A percentile compares a stretch with the other conserved stretches of the same genome.
These are phyloP conservation scores for Stephanocyclus meneghinianus DNA, from an alignment of 352 stramenopile genomes.

Conservation along the genomic window DNA sequence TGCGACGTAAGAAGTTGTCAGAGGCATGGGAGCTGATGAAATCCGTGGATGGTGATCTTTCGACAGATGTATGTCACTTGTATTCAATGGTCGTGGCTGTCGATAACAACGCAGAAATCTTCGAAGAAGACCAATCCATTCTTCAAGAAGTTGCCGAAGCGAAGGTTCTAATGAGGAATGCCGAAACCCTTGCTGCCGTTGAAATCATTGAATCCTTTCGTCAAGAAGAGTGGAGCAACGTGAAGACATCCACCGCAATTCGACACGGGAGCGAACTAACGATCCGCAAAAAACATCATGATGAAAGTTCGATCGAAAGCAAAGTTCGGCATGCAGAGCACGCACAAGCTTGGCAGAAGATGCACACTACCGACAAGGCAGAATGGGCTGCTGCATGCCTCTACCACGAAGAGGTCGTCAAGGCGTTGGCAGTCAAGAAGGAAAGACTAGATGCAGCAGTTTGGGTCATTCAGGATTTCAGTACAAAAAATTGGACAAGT, in stretches of 20 bases:
- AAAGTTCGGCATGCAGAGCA: constrained; percentile 36
- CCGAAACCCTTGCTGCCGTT: constrained; percentile 37
- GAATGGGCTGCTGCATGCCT: constrained; percentile 30
- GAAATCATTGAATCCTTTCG: constrained; percentile 37
- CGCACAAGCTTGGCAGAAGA: constrained; percentile 35
- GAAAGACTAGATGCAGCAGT: constrained; percentile 14
- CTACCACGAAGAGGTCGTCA: constrained; percentile 28
- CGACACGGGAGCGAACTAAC: constrained; percentile 23
- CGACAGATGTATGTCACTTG: constrained; percentile 36
- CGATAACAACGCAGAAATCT: constrained; percentile 20
- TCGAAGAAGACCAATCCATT: constrained; percentile 13
- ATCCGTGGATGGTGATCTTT: constrained; percentile 30
- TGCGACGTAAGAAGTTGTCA: constrained; percentile 38
- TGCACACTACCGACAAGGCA: constrained; percentile 19
- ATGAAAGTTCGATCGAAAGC: constrained; percentile 27
- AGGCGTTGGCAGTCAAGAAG: constrained; percentile 13
- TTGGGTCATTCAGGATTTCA: constrained; percentile 24
- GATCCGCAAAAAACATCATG: constrained; percentile 19
- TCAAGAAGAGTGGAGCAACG: constrained; percentile 38
- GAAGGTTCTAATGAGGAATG: constrained; percentile 37
- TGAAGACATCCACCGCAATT: constrained; percentile 8
- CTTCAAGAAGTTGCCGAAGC: constrained; percentile 34
- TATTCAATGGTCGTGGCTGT: constrained; percentile 26
- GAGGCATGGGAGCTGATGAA: constrained; percentile 42
- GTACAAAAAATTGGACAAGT: constrained; percentile 13